phyloP scores from a whole-genome alignment of 768 basidiomycete species.

The Tubosaeta sp. region DNA sequence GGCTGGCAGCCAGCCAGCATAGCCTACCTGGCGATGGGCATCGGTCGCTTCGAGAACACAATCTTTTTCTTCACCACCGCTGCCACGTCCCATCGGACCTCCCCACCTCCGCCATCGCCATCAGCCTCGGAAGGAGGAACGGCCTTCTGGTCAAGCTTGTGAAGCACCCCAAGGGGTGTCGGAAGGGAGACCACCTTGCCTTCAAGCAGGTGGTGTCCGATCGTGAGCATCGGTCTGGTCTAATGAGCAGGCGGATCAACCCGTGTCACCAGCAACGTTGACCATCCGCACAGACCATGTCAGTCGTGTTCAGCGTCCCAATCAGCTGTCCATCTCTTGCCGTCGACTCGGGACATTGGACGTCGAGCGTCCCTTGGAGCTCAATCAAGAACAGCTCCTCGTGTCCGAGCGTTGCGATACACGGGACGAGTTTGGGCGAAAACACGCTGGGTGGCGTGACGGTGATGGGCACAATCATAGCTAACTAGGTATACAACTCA shows the following conservation, averaged over 20 bases:
- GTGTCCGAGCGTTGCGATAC: constrained; percentile 68
- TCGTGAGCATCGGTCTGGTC: constrained; percentile 74
- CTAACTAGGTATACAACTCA: constrained; percentile 1
- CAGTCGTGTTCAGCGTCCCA: constrained; percentile 69
- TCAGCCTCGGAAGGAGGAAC: not conserved
- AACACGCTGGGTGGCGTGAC: constrained; percentile 33
- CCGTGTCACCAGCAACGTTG: constrained; percentile 1
- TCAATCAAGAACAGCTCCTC: constrained; percentile 83
- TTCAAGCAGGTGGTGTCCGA: constrained; percentile 90
- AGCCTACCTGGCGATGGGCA: constrained; percentile 50
- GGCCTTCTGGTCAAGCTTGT: constrained; percentile 23
- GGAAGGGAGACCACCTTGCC: constrained; percentile 72
- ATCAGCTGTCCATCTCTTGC: constrained; percentile 69
- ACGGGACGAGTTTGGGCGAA: constrained; percentile 49
- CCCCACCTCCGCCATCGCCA: not conserved
- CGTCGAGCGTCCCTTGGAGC: constrained; percentile 78
- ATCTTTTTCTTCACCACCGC: constrained; percentile 80
- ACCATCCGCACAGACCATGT: constrained; percentile 43
- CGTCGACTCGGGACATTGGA: constrained; percentile 47
- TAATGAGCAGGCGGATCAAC: constrained; percentile 23
- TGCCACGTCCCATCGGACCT: constrained; percentile 52
- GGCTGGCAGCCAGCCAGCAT: not conserved
- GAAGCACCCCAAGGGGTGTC: constrained; percentile 80
- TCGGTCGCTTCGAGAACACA: constrained; percentile 78
- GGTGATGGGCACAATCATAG: constrained; percentile 61